phyloP scores from a whole-genome alignment of 306 rosid genomes.

The Quercus cerris region DNA sequence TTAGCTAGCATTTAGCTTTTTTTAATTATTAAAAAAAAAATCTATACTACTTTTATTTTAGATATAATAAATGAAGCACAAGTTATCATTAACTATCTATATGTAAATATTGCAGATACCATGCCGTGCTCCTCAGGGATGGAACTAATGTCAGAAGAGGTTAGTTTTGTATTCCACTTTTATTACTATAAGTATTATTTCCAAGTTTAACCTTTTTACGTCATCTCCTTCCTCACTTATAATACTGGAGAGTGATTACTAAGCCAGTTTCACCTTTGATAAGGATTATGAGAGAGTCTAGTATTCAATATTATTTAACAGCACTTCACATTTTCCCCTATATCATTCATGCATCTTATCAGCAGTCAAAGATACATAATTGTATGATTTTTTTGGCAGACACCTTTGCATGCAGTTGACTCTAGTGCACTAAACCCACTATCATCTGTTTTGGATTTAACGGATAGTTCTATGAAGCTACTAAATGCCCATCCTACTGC shows the following conservation, averaged over 20 bases:
- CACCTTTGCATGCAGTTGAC: constrained; percentile 46
- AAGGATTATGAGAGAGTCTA: neutral
- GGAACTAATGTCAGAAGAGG: constrained; percentile 86
- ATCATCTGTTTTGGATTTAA: constrained; percentile 43
- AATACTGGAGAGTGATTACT: neutral
- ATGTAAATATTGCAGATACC: constrained; percentile 47
- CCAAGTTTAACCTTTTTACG: neutral
- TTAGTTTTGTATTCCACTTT: constrained; percentile 29
- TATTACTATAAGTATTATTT: neutral
- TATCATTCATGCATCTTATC: constrained; percentile 10
- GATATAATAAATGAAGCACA: neutral
- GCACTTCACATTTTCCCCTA: neutral
- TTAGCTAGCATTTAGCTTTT: neutral
- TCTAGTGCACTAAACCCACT: constrained; percentile 35
- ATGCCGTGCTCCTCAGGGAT: constrained; percentile 62
- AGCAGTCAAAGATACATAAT: neutral
- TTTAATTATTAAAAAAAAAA: too few species aligned
- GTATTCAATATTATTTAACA: neutral
- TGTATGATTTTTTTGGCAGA: constrained; percentile 29
- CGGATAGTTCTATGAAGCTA: constrained; percentile 51
- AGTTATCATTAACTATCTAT: constrained; percentile 7
- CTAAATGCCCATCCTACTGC: constrained; percentile 37
- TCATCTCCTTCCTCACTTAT: neutral
- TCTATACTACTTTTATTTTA: neutral
- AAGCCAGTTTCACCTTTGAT: neutral